These are phyloP conservation scores for Firmiana major DNA, from an alignment of 345 rosid genomes.

Conservation along the genomic window DNA sequence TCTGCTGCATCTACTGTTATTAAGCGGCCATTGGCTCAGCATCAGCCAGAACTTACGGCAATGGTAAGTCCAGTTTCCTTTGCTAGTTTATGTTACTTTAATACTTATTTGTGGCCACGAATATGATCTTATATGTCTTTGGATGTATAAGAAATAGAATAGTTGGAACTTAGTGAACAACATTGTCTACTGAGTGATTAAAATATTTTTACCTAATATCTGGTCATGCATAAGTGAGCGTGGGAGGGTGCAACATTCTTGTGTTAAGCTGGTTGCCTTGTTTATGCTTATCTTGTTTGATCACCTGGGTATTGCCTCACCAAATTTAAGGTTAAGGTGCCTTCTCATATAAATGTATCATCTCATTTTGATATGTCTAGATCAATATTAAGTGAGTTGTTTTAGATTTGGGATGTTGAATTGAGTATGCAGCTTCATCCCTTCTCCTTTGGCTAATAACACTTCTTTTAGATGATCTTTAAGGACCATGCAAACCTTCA, in stretches of 20 bases:
- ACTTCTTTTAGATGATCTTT: background rate
- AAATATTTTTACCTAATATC: background rate
- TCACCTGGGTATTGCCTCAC: background rate
- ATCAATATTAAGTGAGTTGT: background rate
- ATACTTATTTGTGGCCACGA: background rate
- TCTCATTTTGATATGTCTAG: background rate
- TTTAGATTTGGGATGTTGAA: background rate
- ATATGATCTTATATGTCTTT: background rate
- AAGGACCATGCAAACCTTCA: background rate
- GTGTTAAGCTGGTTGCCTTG: background rate
- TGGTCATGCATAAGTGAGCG: background rate
- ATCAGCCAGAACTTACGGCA: conserved; percentile 90
- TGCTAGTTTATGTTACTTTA: conserved; percentile 5
- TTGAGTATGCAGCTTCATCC: background rate
- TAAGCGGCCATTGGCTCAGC: conserved; percentile 97
- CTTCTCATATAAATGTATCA: background rate
- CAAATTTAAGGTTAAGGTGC: background rate
- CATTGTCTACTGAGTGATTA: background rate
- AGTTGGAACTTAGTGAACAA: background rate
- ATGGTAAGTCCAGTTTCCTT: conserved; percentile 53
- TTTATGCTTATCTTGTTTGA: background rate
- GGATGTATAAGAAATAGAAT: background rate
- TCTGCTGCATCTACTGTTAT: conserved; percentile 99
- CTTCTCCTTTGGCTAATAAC: background rate
- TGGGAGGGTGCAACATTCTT: background rate